Conservation (phyloP, 2,329 filamentous ascomycete genomes). For the Ophiostoma perfectum region DNA sequence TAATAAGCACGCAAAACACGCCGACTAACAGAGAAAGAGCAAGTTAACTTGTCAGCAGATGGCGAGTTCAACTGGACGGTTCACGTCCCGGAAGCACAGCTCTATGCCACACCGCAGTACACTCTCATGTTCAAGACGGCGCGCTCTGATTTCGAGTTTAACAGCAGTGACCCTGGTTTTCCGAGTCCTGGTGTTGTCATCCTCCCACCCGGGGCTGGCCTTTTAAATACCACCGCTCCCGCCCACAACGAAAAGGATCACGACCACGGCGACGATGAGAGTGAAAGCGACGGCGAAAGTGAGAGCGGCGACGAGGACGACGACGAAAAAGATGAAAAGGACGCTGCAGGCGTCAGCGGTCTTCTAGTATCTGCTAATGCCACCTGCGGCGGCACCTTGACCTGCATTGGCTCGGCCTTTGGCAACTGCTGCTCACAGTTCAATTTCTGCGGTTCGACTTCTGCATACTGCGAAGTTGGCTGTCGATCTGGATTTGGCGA, state of each 20-base stretch:
- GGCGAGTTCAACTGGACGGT: conserved; percentile 22
- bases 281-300: neutral
- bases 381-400: neutral
- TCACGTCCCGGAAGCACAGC: conserved; percentile 16
- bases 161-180: neutral
- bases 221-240: neutral
- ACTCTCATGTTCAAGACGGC: conserved; percentile 2
- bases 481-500: neutral
- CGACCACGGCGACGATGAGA: neutral
- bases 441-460: neutral
- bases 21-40: neutral
- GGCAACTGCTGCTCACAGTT: neutral
- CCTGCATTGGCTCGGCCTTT: neutral
- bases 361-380: neutral
- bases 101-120: conserved; percentile 18
- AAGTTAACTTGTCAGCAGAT: conserved; percentile 3
- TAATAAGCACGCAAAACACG: neutral
- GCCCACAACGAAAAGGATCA: neutral
- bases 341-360: neutral
- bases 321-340: conserved; percentile 44
- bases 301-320: conserved; percentile 35
- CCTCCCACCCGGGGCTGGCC: neutral
- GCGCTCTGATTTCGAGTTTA: neutral
- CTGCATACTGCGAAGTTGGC: neutral
- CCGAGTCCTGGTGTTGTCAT: neutral